Percentiles rank a stretch among this genome's conserved stretches.
phyloP scores from a whole-genome alignment of 2,329 filamentous ascomycete genomes.

The Trichoderma pleuroti region DNA sequence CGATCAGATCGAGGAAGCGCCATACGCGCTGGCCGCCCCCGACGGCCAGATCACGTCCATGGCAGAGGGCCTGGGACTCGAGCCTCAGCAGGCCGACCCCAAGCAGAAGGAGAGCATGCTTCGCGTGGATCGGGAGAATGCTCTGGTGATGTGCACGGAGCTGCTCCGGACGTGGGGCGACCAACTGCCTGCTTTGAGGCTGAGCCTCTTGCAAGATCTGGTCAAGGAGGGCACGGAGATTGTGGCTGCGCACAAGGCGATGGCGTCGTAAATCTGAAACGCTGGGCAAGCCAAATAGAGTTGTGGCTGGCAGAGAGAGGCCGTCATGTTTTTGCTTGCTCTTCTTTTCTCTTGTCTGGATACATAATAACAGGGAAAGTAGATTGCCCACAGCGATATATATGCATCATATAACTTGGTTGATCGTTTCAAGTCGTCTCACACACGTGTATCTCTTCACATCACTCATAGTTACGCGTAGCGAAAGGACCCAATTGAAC shows the following conservation, averaged over 20 bases:
- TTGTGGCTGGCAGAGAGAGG: neutral
- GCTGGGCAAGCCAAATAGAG: neutral
- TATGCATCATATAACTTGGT: neutral
- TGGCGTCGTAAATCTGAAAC: neutral
- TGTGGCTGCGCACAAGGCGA: slow-evolving; percentile 31
- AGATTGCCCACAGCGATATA: neutral
- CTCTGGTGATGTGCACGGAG: slow-evolving; percentile 55
- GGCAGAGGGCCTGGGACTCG: slow-evolving; percentile 38
- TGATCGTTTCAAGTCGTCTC: neutral
- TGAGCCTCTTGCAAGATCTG: slow-evolving; percentile 45
- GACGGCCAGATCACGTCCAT: slow-evolving; percentile 24
- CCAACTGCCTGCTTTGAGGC: slow-evolving; percentile 39
- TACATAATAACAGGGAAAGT: neutral
- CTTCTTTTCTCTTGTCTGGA: neutral
- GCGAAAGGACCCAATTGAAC: neutral
- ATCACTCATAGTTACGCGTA: neutral
- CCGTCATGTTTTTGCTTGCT: neutral
- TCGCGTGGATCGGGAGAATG: slow-evolving; percentile 58
- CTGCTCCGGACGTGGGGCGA: slow-evolving; percentile 45
- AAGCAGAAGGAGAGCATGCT: slow-evolving; percentile 44
- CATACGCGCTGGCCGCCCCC: slow-evolving; percentile 7
- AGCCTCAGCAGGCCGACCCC: slow-evolving; percentile 47
- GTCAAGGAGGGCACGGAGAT: slow-evolving; percentile 49
- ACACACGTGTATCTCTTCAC: neutral
- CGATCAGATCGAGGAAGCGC: slow-evolving; percentile 23